Evolutionary conservation across 140 eudicot species (phyloP), one percentile per base, ranked within the genome.

Genomic region (Senecio squalidus): DNA sequence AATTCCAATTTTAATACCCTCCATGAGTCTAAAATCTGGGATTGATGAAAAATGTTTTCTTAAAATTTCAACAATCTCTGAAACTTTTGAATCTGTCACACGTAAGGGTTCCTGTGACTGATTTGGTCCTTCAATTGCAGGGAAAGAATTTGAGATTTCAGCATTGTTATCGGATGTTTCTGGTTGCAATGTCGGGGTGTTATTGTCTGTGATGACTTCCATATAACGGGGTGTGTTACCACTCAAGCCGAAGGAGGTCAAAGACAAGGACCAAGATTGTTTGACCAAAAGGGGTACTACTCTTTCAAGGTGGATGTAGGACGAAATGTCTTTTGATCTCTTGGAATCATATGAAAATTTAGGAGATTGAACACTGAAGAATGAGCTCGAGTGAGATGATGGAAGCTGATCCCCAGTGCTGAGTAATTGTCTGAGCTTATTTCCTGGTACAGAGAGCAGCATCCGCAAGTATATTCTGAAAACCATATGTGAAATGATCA

Each of bases 221-320:
- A 79, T 17, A 69, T 59, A 62, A 56, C 61, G 48, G 26, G 75
- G 51, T 23, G 68, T 73, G 5, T 61, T 48, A 55, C 64, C 70
- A 34, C 17, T 55, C 50, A 30, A 59, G 74, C 76, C 64, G 21
- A 83, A 73, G 55, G 84, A 76, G 21, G 96, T 60, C 26, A 92
- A 71, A 67, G 96, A 71, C 60, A 87, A 74, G 51, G 96, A 83
- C 98, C 98, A 92, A 23, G 98, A 87, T 60, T 92, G 96, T 62
- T 83, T 92, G 63, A 87, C 96, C 72, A 84, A 72, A 41, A 87
- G 69, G 24, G 98, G 89, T 24, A 73, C 57, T 21, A 77, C 65
- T 39, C 98, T 84, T 50, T 92, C 89, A 66, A 92, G 76, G 71
- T 87, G 84, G 45, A 92, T 81, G 71, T 79, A 92, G 25, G 91